These are phyloP conservation scores for Suillus lakei DNA, from an alignment of 768 basidiomycete genomes.

Conservation along the genomic window DNA sequence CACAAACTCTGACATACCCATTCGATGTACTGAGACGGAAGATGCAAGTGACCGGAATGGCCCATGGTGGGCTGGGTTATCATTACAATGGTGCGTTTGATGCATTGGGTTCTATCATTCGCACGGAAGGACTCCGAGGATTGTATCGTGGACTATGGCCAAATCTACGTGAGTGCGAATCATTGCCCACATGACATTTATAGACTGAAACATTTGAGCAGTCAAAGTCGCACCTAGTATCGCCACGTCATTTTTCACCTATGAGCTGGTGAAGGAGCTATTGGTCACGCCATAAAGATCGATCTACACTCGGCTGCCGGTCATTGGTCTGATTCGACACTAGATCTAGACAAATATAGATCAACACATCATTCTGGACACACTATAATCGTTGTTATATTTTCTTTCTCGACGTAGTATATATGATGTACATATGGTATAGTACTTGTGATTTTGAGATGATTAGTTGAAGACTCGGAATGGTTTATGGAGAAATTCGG, in stretches of 20 bases:
- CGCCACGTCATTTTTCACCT: conserved; percentile 84
- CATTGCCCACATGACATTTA: conserved; percentile 11
- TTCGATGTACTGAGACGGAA: conserved; percentile 94
- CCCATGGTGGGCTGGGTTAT: conserved; percentile 55
- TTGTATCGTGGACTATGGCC: conserved; percentile 90
- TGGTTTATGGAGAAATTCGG: not conserved
- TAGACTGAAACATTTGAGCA: conserved; percentile 34
- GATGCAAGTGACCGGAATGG: conserved; percentile 93
- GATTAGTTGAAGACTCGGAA: not conserved
- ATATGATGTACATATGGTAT: not conserved
- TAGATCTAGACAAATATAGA: conserved; percentile 7
- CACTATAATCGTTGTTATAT: not conserved
- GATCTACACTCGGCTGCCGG: not conserved
- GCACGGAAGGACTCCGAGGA: conserved; percentile 74
- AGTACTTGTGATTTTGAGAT: not conserved
- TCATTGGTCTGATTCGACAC: not conserved
- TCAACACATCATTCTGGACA: not conserved
- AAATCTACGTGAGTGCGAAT: conserved; percentile 69
- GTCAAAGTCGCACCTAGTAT: conserved; percentile 93
- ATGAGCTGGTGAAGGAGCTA: conserved; percentile 67
- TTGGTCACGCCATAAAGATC: conserved; percentile 42
- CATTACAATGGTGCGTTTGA: conserved; percentile 84
- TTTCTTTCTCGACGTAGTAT: not conserved
- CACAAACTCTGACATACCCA: conserved; percentile 94
- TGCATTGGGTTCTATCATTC: conserved; percentile 70